phyloP scores from a whole-genome alignment of 1,284 basidiomycete genomes.

The Omphalotus olearius region DNA sequence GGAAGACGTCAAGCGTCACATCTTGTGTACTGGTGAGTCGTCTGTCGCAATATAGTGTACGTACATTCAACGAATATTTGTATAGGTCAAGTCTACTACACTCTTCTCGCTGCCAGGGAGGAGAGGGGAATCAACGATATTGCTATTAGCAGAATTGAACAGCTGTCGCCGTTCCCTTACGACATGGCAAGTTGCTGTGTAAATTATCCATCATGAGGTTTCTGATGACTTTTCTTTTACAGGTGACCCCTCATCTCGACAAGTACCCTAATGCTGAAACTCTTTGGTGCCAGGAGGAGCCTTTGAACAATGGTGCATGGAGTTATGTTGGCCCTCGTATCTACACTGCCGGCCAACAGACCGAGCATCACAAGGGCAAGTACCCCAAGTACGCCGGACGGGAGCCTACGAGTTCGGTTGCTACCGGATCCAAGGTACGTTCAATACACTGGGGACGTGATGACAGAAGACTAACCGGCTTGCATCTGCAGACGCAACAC shows the following conservation, averaged over 20 bases:
- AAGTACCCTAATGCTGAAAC: constrained; percentile 93
- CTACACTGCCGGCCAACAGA: constrained; percentile 79
- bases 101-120: constrained; percentile 86
- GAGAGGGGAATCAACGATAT: constrained; percentile 88
- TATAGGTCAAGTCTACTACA: constrained; percentile 90
- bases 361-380: constrained; percentile 88
- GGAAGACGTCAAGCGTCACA: constrained; percentile 88
- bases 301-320: constrained; percentile 92
- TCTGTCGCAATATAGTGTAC: neutral
- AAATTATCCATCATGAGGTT: too few relatives aligned
- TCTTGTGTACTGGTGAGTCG: constrained; percentile 73
- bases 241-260: constrained; percentile 88
- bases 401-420: constrained; percentile 84
- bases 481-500: constrained; percentile 54
- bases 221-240: constrained; percentile 11
- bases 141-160: constrained; percentile 92
- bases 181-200: constrained; percentile 60
- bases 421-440: constrained; percentile 82
- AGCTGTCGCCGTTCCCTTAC: constrained; percentile 95
- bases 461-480: neutral
- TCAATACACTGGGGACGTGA: constrained; percentile 3
- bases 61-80: neutral
- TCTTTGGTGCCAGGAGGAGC: constrained; percentile 92
- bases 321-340: constrained; percentile 89
- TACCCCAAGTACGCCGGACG: constrained; percentile 85